Conservation (phyloP, 495 filamentous ascomycete species). For the Penicillium samsonianum region DNA sequence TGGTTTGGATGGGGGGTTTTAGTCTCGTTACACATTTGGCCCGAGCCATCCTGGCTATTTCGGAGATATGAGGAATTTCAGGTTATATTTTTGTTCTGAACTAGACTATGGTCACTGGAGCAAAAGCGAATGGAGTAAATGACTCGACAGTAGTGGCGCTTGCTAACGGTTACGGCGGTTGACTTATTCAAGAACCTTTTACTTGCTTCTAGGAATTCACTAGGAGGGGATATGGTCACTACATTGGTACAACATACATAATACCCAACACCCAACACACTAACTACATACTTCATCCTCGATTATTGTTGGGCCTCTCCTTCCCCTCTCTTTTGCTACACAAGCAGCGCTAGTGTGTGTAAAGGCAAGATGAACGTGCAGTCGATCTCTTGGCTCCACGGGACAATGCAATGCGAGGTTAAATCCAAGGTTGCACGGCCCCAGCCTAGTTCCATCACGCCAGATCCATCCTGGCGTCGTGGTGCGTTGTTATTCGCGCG, state of each 20-base stretch:
- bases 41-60: slow-evolving; percentile 20
- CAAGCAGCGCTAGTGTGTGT: slow-evolving; percentile 10
- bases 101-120: background rate
- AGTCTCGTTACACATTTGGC: slow-evolving; percentile 31
- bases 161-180: slow-evolving; percentile 17
- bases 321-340: slow-evolving; percentile 1
- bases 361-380: slow-evolving; percentile 34
- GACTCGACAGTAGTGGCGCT: slow-evolving; percentile 8
- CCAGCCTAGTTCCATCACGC: slow-evolving; percentile 12
- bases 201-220: background rate
- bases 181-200: background rate
- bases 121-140: background rate
- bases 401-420: slow-evolving; percentile 41
- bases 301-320: background rate
- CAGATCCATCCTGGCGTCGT: slow-evolving; percentile 25
- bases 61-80: slow-evolving; percentile 10
- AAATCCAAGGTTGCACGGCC: slow-evolving; percentile 33
- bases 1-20: slow-evolving; percentile 1
- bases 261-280: background rate
- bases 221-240: background rate
- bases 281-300: background rate
- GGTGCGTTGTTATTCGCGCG: slow-evolving; percentile 24
- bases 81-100: background rate
- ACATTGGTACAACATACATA: background rate
- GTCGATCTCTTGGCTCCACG: slow-evolving; percentile 34